Base-by-base conservation (phyloP, 805 yeast genomes). In the Pichia kluyveri region DNA sequence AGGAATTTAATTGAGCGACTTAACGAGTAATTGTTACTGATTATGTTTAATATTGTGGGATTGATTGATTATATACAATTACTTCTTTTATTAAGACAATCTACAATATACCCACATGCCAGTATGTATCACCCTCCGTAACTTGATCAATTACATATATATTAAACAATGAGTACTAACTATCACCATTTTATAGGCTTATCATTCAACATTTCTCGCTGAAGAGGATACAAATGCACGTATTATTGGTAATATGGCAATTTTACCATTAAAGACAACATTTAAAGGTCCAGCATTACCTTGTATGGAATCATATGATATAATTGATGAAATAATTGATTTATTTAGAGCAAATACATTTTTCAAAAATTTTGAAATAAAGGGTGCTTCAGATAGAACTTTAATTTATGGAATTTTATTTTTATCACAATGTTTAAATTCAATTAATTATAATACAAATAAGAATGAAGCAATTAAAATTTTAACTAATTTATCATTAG, bases 331-430 rank as follows among this genome's bases (percentile, higher is more conserved):
- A 65, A 76, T 82, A 28, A 69, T 93, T 47, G 98, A 93, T 66
- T 73, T 93, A 47, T 93, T 93, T 68, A 76, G 99, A 56, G 96
- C 97, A 58, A 93, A 93, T 67, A 86, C 96, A 12, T 91, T 93
- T 69, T 93, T 93, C 77, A 85, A 86, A 64, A 93, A 93, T 72
- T 93, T 93, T 65, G 99, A 93, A 69, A 90, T 93, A 70, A 88
- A 88, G 65, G 96, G 96, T 12, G 86, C 95, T 23, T 84, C 96
- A 4, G 99, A 93, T 65, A 76, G 99, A 56, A 77, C 91, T 11
- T 72, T 93, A 51, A 90, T 95, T 57, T 93, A 93, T 65, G 99
- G 99, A 19, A 93, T 93, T 47, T 70, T 93, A 51, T 93, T 79
- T 64, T 80, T 87, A 36, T 86, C 95, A 44, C 95, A 88, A 60